Evolutionary conservation across 371 early-diverging fungal species (phyloP).

Genomic region (Mortierella sp.): DNA sequence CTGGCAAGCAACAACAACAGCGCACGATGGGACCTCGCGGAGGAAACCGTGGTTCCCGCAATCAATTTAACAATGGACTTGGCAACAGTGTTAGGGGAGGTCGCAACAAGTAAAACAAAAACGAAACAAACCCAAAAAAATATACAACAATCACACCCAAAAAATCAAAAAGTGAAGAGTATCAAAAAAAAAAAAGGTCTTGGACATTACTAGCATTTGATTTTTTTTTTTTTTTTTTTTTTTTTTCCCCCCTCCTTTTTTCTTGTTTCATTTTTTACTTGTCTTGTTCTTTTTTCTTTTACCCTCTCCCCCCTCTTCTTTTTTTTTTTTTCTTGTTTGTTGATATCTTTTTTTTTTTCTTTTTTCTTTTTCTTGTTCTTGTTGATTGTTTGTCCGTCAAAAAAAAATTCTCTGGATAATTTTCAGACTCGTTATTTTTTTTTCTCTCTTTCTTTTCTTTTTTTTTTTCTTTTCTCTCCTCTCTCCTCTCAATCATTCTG

Average conservation of each 20-base stretch:
- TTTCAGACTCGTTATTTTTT: too few species aligned
- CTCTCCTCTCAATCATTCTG: too few species aligned
- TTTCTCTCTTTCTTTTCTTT: neutral
- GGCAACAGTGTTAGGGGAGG: slow-evolving; percentile 58
- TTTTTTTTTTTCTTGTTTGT: neutral
- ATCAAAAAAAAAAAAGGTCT: neutral
- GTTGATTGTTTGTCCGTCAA: too few species aligned
- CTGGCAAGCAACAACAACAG: slow-evolving; percentile 50
- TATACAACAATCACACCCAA: too few species aligned
- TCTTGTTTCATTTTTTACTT: neutral
- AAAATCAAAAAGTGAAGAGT: neutral
- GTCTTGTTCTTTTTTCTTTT: neutral
- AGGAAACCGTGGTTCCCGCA: slow-evolving; percentile 48
- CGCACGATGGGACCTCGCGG: slow-evolving; percentile 50
- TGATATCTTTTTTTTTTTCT: neutral
- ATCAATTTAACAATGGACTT: slow-evolving; percentile 58
- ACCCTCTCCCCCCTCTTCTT: neutral
- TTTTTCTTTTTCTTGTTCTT: neutral
- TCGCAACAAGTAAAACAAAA: slow-evolving; percentile 29
- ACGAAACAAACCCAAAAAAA: too few species aligned
- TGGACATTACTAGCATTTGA: neutral
- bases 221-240: neutral
- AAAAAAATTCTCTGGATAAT: too few species aligned
- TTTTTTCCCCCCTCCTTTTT: neutral
- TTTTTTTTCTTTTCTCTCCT: too few species aligned